Evolutionary conservation across 2,329 filamentous ascomycete genomes (phyloP), one percentile per base, ranked within the genome.

Genomic region (Microsporum ferrugineum): DNA sequence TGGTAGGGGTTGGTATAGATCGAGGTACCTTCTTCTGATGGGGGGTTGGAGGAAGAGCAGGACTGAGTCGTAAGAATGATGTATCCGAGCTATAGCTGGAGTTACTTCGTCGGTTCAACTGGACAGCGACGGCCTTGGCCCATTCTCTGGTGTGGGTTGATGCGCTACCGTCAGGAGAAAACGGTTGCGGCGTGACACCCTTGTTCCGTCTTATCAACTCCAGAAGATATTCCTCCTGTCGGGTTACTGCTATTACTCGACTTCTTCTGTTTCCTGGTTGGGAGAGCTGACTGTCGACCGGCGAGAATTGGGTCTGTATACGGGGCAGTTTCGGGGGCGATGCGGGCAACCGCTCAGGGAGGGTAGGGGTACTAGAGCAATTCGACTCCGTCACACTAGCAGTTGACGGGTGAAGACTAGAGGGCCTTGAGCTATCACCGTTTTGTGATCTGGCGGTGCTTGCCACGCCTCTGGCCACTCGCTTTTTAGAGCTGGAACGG

Each of bases 161-260:
- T 12, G 69, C 68, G 31, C 49, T 53, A 7, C 71, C 65, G 64
- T 62, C 58, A 0, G 29, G 14, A 29, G 71, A 72, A 31, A 78
- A 71, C 63, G 73, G 74, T 23, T 77, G 73, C 2, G 75, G 75
- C 66, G 80, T 76, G 43, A 72, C 75, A 57, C 78, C 77, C 64
- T 77, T 73, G 56, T 79, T 78, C 58, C 74, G 70, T 60, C 80
- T 73, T 69, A 82, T 76, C 1, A 79, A 77, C 65, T 79, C 78
- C 2, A 82, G 69, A 0, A 82, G 71, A 45, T 76, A 72, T 63
- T 81, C 78, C 68, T 82, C 80, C 66, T 81, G 79, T 60, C 77
- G 72, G 0, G 80, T 82, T 31, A 82, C 79, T 12, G 78, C 76
- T 70, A 82, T 80, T 23, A 80, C 69, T 47, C 76, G 74, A 62